Conservation (phyloP, 2,329 filamentous ascomycete genomes). For the Xylaria sp. region DNA sequence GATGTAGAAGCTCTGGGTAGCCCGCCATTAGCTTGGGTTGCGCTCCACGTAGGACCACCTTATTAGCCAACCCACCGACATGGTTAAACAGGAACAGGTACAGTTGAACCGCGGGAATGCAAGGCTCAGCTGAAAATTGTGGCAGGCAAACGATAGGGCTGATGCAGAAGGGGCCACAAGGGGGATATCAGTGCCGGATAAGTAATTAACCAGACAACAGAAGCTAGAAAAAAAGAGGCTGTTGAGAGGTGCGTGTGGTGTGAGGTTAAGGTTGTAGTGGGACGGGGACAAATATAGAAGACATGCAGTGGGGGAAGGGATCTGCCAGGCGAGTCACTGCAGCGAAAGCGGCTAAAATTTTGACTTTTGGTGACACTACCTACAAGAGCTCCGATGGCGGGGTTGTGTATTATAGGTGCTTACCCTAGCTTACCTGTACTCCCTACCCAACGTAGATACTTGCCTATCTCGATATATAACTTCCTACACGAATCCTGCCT, state of each 20-base stretch:
- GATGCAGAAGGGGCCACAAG: neutral
- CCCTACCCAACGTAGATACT: neutral
- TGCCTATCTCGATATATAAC: neutral
- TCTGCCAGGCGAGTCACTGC: neutral
- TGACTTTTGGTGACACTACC: constrained; percentile 24
- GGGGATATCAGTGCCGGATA: constrained; percentile 10
- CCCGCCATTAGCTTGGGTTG: constrained; percentile 36
- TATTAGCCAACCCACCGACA: constrained; percentile 44
- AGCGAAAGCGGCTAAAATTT: constrained; percentile 28
- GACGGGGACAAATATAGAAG: constrained; percentile 3
- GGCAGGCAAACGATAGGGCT: constrained; percentile 8
- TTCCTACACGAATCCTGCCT: too few relatives aligned
- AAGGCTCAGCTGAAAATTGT: constrained; percentile 5
- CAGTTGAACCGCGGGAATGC: constrained; percentile 14
- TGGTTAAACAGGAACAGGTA: constrained; percentile 35
- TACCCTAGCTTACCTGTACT: neutral
- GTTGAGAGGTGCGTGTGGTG: neutral
- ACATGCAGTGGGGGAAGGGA: constrained; percentile 37
- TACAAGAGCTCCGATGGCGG: constrained; percentile 42
- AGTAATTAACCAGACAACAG: constrained; percentile 32
- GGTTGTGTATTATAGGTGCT: constrained; percentile 7
- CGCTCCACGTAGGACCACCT: constrained; percentile 5
- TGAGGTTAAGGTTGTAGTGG: constrained; percentile 15
- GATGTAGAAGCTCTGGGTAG: constrained; percentile 74
- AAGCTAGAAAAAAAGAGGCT: constrained; percentile 13